Evolutionary conservation across 345 rosid genomes (phyloP), one percentile per base, ranked within the genome.

Genomic region (Microthlaspi erraticum): DNA sequence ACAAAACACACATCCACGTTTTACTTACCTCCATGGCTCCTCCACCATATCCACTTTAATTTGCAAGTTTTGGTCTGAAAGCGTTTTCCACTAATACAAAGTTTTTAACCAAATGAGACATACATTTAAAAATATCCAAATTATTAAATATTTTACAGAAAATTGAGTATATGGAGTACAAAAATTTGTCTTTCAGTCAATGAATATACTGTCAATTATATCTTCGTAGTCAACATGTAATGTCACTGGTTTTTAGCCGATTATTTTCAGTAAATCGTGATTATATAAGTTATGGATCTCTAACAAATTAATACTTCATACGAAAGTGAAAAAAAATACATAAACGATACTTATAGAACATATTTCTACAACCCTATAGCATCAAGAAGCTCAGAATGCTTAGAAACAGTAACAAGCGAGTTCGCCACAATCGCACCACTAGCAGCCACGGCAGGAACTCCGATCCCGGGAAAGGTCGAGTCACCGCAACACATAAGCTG

Each of bases 341-440:
- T 7, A 46, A 0, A 63, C 20, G 37, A 44, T 60, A 65, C 74
- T 45, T 26, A 48, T 26, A 38, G 19, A 43, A 31, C 32, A 53
- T 23, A 23, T 10, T 51, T 51, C 77, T 76, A 92, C 14, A 92
- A 79, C 45, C 96, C 96, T 38, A 89, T 82, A 44, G 98, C 98
- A 65, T 92, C 94, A 39, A 92, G 93, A 68, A 90, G 96, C 80
- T 90, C 81, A 0, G 92, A 82, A 78, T 93, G 98, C 66, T 87
- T 81, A 61, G 88, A 70, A 19, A 93, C 97, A 0, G 96, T 74
- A 46, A 90, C 96, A 9, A 88, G 77, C 2, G 98, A 87, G 73
- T 88, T 93, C 3, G 96, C 98, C 48, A 93, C 97, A 53, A 90
- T 93, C 18, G 97, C 94, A 2, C 98, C 97, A 50, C 98, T 88